These are phyloP conservation scores for Boletus eberwhitei DNA, from an alignment of 768 basidiomycete genomes.

Conservation along the genomic window DNA sequence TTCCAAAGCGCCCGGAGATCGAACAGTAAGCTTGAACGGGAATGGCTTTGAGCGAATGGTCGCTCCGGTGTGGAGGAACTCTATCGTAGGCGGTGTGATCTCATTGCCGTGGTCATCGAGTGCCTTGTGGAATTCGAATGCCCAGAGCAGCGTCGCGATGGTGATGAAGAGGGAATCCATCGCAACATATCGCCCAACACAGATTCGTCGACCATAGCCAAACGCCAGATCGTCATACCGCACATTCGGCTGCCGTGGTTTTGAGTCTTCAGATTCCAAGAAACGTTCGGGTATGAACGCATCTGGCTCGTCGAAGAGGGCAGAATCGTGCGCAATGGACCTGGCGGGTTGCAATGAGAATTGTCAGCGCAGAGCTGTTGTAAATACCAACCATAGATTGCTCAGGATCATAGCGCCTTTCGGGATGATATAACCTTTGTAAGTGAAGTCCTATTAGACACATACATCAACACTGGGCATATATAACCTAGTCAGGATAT, in stretches of 20 bases:
- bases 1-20: not conserved
- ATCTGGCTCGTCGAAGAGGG: too few species aligned
- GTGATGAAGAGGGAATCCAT: slow-evolving; percentile 3
- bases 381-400: not conserved
- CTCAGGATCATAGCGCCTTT: slow-evolving; percentile 3
- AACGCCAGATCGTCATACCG: slow-evolving; percentile 9
- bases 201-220: slow-evolving; percentile 12
- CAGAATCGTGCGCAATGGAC: slow-evolving; percentile 11
- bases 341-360: not conserved
- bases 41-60: slow-evolving; percentile 3
- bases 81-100: slow-evolving; percentile 6
- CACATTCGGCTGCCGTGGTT: not conserved
- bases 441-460: not conserved
- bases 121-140: slow-evolving; percentile 7
- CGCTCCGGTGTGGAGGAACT: not conserved
- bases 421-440: slow-evolving; percentile 1
- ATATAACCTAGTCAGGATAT: too few species aligned
- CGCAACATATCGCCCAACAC: slow-evolving; percentile 6
- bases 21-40: not conserved
- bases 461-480: not conserved
- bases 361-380: not conserved
- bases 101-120: slow-evolving; percentile 2
- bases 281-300: slow-evolving; percentile 15
- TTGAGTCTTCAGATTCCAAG: not conserved
- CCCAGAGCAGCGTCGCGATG: slow-evolving; percentile 6